These are phyloP conservation scores for Heliamphora pulchella DNA, from an alignment of 179 eudicot species.

Conservation along the genomic window DNA sequence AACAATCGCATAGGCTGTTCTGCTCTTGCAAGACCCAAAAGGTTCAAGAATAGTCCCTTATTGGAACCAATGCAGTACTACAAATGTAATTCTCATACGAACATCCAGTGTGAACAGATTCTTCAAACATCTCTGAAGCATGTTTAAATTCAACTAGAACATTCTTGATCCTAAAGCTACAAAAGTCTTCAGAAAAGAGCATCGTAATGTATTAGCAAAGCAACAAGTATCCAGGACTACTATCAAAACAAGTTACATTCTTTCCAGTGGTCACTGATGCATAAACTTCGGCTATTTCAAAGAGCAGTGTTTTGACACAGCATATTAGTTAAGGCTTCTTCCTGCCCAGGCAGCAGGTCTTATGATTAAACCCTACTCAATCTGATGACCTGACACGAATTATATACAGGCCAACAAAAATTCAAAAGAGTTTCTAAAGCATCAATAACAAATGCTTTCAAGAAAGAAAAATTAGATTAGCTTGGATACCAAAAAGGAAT, in stretches of 20 bases:
- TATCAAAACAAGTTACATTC: background rate
- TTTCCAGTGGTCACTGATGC: background rate
- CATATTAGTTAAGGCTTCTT: background rate
- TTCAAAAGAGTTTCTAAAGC: background rate
- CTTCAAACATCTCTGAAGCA: background rate
- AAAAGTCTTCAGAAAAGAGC: background rate
- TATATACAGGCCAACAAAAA: no score
- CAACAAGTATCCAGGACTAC: background rate
- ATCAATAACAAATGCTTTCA: background rate
- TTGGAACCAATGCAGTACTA: background rate
- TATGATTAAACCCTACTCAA: background rate
- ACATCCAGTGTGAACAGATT: background rate
- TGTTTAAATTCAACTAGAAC: background rate
- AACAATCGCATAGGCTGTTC: background rate
- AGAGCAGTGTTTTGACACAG: background rate
- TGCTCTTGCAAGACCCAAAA: background rate
- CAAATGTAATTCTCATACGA: background rate
- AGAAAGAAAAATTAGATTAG: background rate
- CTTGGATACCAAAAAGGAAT: background rate
- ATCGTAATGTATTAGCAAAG: background rate
- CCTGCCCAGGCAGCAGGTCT: background rate
- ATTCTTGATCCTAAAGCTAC: background rate
- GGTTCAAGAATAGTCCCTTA: background rate
- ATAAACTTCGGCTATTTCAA: conserved; percentile 6
- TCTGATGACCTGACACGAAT: background rate